These are phyloP conservation scores for Podila minutissima DNA, from an alignment of 192 early-diverging fungal species.

Conservation along the genomic window DNA sequence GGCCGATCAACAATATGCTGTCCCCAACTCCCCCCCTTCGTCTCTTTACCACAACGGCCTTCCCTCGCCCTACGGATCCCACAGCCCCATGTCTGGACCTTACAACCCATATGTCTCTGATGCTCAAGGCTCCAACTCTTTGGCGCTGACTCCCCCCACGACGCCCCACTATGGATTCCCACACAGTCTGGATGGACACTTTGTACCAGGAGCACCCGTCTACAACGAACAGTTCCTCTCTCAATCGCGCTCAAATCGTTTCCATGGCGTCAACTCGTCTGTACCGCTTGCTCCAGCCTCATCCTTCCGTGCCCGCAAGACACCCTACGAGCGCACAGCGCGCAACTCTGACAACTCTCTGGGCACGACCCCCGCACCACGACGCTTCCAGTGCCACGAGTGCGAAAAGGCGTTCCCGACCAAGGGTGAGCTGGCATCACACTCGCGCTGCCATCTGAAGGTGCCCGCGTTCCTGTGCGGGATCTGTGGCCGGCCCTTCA, in stretches of 20 bases:
- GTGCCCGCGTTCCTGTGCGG: constrained; percentile 49
- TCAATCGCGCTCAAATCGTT: constrained; percentile 20
- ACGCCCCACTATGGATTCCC: constrained; percentile 46
- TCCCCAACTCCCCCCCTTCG: constrained; percentile 20
- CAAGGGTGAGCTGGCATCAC: constrained; percentile 47
- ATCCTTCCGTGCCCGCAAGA: constrained; percentile 4
- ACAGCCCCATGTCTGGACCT: constrained; percentile 37
- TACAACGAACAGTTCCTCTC: constrained; percentile 35
- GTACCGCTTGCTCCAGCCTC: neutral
- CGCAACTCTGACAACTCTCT: constrained; percentile 12
- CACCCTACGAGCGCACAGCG: constrained; percentile 12
- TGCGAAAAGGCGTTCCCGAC: constrained; percentile 51
- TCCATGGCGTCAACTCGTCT: constrained; percentile 10
- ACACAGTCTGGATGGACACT: constrained; percentile 27
- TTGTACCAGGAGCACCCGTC: constrained; percentile 16
- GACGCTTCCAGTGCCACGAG: constrained; percentile 48
- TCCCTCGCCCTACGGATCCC: constrained; percentile 26
- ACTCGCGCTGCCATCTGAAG: constrained; percentile 45
- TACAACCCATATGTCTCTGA: constrained; percentile 23
- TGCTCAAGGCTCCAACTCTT: constrained; percentile 14
- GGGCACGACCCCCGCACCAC: constrained; percentile 14
- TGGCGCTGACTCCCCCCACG: constrained; percentile 29
- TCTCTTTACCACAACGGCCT: constrained; percentile 27
- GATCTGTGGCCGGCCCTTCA: constrained; percentile 50
- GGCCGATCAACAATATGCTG: constrained; percentile 17